phyloP scores from a whole-genome alignment of 495 filamentous ascomycete genomes.

The Saxispiralis lemnorum region DNA sequence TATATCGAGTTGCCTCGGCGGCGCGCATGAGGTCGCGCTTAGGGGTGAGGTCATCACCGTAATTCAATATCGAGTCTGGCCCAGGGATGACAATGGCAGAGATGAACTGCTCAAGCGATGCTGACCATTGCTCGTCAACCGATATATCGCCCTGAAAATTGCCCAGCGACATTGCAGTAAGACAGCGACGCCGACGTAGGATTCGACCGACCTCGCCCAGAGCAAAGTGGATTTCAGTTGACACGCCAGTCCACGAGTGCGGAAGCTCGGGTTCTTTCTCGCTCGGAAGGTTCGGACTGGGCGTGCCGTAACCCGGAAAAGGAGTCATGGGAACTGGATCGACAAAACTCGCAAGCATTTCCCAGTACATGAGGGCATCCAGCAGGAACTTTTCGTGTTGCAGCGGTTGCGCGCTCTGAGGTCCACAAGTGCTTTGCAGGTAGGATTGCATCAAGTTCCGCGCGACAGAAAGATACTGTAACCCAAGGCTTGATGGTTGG shows the following conservation, averaged over 20 bases:
- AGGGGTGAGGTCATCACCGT: neutral
- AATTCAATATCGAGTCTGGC: neutral
- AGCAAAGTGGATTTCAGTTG: neutral
- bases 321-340: slow-evolving; percentile 2
- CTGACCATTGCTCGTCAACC: neutral
- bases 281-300: neutral
- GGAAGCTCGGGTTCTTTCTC: neutral
- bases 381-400: slow-evolving; percentile 1
- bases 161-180: neutral
- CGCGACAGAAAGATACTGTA: slow-evolving; percentile 2
- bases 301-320: neutral
- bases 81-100: neutral
- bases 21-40: neutral
- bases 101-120: neutral
- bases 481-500: slow-evolving; percentile 1
- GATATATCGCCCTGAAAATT: neutral
- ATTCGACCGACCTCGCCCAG: slow-evolving; percentile 1
- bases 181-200: neutral
- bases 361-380: slow-evolving; percentile 3
- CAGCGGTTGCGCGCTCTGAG: neutral
- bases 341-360: slow-evolving; percentile 3
- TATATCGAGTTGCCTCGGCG: neutral
- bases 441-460: neutral
- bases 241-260: slow-evolving; percentile 1
- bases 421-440: neutral